phyloP scores from a whole-genome alignment of 345 rosid genomes.

The Gynandropsis gynandra region DNA sequence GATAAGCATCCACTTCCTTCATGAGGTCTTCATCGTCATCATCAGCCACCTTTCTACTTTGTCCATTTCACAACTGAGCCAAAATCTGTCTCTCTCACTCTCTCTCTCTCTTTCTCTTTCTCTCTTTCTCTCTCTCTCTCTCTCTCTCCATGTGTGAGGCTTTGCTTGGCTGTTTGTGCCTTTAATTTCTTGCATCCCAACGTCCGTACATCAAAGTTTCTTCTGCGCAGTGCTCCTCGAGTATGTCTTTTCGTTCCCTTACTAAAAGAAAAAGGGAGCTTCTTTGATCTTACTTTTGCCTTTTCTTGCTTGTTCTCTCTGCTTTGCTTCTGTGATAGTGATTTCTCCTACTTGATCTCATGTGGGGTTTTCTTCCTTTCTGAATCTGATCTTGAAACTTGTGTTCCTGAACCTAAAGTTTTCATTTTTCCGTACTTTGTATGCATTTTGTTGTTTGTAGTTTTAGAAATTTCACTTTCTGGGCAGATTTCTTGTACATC shows the following conservation, averaged over 20 bases:
- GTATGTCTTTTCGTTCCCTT: slow-evolving; percentile 17
- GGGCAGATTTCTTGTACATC: neutral
- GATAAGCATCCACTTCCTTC: slow-evolving; percentile 26
- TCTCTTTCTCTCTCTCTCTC: slow-evolving; percentile 25
- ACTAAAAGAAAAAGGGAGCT: neutral
- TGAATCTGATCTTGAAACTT: slow-evolving; percentile 9
- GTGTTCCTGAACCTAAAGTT: slow-evolving; percentile 5
- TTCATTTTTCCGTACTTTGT: no score
- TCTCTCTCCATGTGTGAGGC: slow-evolving; percentile 26
- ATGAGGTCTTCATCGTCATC: slow-evolving; percentile 23
- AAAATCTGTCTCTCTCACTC: slow-evolving; percentile 27
- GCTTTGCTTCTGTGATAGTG: slow-evolving; percentile 18
- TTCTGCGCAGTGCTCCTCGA: slow-evolving; percentile 23
- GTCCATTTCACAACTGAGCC: slow-evolving; percentile 53
- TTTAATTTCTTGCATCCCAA: slow-evolving; percentile 21
- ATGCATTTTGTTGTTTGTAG: neutral
- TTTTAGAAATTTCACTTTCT: slow-evolving; percentile 12
- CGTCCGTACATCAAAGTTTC: slow-evolving; percentile 26
- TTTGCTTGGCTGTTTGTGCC: slow-evolving; percentile 27
- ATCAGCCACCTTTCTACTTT: slow-evolving; percentile 50
- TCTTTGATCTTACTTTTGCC: slow-evolving; percentile 17
- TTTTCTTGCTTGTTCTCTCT: slow-evolving; percentile 16
- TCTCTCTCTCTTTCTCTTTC: slow-evolving; percentile 26
- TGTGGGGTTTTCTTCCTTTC: slow-evolving; percentile 12
- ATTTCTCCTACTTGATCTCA: slow-evolving; percentile 24